A percentile compares a stretch with the other conserved stretches of the same genome.
phyloP scores from a whole-genome alignment of 495 filamentous ascomycete genomes.

The Hyaloscypha bicolor region DNA sequence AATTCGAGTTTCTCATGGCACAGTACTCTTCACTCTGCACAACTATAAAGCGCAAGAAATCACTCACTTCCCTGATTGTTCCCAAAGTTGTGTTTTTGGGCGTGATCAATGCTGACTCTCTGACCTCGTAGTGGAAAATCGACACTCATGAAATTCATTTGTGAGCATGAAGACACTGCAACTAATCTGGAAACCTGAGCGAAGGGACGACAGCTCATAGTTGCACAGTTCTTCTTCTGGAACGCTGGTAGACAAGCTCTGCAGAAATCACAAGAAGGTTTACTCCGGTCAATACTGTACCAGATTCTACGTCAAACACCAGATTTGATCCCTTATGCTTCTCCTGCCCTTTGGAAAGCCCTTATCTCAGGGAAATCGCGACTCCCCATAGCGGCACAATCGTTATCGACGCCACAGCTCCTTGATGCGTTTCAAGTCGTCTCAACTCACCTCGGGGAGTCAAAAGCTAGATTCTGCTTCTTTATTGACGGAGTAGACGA shows the following conservation, averaged over 20 bases:
- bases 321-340: constrained; percentile 4
- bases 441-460: not conserved
- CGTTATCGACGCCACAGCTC: too few species aligned
- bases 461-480: constrained; percentile 27
- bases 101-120: too few species aligned
- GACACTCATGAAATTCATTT: constrained; percentile 42
- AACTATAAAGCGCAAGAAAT: too few species aligned
- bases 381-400: not conserved
- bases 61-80: too few species aligned
- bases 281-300: constrained; percentile 42
- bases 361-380: too few species aligned
- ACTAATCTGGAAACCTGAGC: constrained; percentile 31
- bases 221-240: constrained; percentile 45
- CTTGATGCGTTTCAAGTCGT: not conserved
- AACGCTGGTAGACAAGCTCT: constrained; percentile 37
- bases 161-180: constrained; percentile 16
- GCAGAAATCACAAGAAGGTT: constrained; percentile 45
- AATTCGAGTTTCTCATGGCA: too few species aligned
- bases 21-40: too few species aligned
- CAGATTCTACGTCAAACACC: constrained; percentile 36
- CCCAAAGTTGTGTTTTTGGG: too few species aligned
- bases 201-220: not conserved
- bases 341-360: constrained; percentile 2
- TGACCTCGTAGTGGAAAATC: constrained; percentile 35
- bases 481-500: constrained; percentile 45